phyloP scores from a whole-genome alignment of 768 basidiomycete species.

The Lentinula raphanica region DNA sequence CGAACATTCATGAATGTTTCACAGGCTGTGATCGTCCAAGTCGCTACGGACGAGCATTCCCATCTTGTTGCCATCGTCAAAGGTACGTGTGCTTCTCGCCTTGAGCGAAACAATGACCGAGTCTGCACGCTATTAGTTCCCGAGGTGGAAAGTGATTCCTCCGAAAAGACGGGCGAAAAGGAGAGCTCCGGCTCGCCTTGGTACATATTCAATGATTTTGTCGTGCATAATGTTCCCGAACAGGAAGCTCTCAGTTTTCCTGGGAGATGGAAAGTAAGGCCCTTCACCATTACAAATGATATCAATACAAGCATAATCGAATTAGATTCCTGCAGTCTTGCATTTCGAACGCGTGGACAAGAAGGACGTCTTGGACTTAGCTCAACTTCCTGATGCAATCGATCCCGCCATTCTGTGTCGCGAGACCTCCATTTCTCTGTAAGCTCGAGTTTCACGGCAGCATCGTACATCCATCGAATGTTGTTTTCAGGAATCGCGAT shows the following conservation, averaged over 20 bases:
- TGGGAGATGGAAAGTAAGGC: slow-evolving; percentile 82
- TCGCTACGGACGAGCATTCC: slow-evolving; percentile 65
- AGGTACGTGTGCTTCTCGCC: slow-evolving; percentile 36
- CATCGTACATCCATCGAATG: neutral
- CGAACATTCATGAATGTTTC: neutral
- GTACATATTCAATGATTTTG: slow-evolving; percentile 97
- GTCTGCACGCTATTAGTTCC: slow-evolving; percentile 47
- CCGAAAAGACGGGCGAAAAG: too few species aligned
- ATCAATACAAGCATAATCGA: slow-evolving; percentile 14
- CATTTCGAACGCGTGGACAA: slow-evolving; percentile 78
- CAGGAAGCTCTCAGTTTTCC: slow-evolving; percentile 85
- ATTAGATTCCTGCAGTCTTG: slow-evolving; percentile 81
- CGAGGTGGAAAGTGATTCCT: slow-evolving; percentile 49
- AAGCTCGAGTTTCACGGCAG: neutral
- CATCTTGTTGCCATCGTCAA: slow-evolving; percentile 89
- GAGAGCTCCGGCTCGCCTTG: slow-evolving; percentile 54
- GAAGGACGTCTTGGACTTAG: slow-evolving; percentile 54
- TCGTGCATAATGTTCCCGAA: slow-evolving; percentile 79
- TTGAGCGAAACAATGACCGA: neutral
- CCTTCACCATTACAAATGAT: neutral
- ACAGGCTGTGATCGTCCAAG: slow-evolving; percentile 79
- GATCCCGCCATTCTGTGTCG: slow-evolving; percentile 73
- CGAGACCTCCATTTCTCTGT: slow-evolving; percentile 89
- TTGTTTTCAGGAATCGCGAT: slow-evolving; percentile 63
- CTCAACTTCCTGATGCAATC: slow-evolving; percentile 54